Conservation (phyloP, 495 filamentous ascomycete genomes). For the Evernia prunastri region DNA sequence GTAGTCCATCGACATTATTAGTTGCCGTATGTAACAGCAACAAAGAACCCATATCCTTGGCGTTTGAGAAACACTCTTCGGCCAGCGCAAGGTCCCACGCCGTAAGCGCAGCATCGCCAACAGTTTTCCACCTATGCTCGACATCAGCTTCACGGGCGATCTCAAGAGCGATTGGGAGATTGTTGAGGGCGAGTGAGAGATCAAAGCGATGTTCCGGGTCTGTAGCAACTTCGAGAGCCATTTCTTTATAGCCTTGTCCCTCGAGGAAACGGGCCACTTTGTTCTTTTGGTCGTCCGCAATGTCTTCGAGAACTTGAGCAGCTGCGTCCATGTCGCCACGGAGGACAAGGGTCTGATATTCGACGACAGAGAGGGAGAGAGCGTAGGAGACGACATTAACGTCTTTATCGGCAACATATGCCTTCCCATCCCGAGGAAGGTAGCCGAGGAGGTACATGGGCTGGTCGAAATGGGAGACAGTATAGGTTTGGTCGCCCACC, state of each 20-base stretch:
- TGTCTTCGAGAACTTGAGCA: conserved; percentile 70
- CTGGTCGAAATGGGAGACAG: conserved; percentile 94
- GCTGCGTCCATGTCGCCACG: conserved; percentile 93
- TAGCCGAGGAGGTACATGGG: conserved; percentile 94
- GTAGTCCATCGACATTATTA: conserved; percentile 65
- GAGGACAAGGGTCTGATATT: conserved; percentile 95
- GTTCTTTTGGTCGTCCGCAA: conserved; percentile 86
- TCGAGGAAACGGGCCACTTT: conserved; percentile 98
- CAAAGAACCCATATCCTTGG: conserved; percentile 83
- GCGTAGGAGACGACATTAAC: conserved; percentile 84
- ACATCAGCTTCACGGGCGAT: conserved; percentile 77
- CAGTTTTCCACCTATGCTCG: conserved; percentile 96
- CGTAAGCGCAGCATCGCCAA: conserved; percentile 83
- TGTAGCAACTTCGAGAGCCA: conserved; percentile 92
- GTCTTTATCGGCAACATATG: conserved; percentile 95
- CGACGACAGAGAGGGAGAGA: conserved; percentile 87
- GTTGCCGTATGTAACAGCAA: conserved; percentile 81
- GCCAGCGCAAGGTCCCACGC: conserved; percentile 84
- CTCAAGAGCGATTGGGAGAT: conserved; percentile 75
- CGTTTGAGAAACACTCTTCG: conserved; percentile 84
- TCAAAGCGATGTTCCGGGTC: conserved; percentile 97
- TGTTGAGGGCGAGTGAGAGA: conserved; percentile 73
- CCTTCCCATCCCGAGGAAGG: conserved; percentile 81
- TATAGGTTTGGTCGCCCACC: conserved; percentile 96
- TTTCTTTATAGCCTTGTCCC: conserved; percentile 91